Evolutionary conservation across 1,284 basidiomycete genomes (phyloP).

Genomic region (Fomitopsis palustris): DNA sequence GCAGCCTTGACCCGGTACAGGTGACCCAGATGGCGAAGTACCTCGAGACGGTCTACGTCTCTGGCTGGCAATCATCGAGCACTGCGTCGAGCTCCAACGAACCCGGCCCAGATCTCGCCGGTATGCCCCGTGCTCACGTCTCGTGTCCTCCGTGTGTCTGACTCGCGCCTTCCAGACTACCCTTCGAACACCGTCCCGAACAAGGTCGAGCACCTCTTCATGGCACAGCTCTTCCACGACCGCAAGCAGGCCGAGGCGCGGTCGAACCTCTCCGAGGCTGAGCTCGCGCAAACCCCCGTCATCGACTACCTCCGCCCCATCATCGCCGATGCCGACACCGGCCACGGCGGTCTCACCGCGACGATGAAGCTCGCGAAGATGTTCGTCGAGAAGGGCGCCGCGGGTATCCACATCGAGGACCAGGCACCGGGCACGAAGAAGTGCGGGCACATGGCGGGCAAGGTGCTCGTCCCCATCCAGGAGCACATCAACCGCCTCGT

Average conservation of each 20-base stretch:
- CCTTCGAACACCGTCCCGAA: conserved; percentile 94
- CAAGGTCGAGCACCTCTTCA: conserved; percentile 86
- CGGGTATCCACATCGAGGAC: conserved; percentile 77
- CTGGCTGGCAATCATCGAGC: conserved; percentile 95
- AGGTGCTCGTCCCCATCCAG: conserved; percentile 55
- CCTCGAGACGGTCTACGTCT: conserved; percentile 97
- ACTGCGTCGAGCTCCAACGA: conserved; percentile 92
- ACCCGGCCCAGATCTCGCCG: conserved; percentile 96
- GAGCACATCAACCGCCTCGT: conserved; percentile 81
- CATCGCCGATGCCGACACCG: conserved; percentile 67
- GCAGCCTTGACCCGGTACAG: conserved; percentile 93
- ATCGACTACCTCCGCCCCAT: conserved; percentile 69
- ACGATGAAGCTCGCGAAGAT: conserved; percentile 75
- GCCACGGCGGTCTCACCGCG: conserved; percentile 62
- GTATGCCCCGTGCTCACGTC: conserved; percentile 36
- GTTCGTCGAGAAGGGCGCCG: conserved; percentile 75
- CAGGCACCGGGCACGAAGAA: conserved; percentile 75
- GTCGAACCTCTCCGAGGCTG: conserved; percentile 63
- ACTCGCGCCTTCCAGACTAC: conserved; percentile 55
- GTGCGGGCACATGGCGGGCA: conserved; percentile 75
- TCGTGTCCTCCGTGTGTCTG: not conserved
- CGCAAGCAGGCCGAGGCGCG: conserved; percentile 83
- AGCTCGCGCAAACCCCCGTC: conserved; percentile 63
- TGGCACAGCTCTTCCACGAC: conserved; percentile 88
- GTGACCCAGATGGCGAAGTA: conserved; percentile 98